A percentile compares a stretch with the other conserved stretches of the same genome.
Evolutionary conservation across 2,329 filamentous ascomycete species (phyloP).

Genomic region (Trichoderma atroviride): DNA sequence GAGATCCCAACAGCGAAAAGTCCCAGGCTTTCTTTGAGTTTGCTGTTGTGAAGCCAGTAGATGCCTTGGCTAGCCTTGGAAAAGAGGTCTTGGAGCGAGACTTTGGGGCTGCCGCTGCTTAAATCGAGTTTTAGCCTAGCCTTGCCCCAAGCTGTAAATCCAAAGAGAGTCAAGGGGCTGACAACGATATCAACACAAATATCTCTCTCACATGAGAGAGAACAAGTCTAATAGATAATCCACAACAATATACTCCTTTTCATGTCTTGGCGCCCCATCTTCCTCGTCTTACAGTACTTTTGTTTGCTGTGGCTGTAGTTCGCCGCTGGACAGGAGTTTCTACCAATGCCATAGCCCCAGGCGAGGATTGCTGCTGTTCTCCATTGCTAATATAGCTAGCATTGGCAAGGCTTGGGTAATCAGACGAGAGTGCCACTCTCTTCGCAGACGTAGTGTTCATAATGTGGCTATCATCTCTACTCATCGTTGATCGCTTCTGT

Average conservation of each 20-base stretch:
- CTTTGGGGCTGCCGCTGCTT: conserved; percentile 35
- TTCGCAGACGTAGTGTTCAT: conserved; percentile 32
- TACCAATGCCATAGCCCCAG: background rate
- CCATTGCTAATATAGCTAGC: conserved; percentile 23
- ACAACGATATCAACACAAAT: no score
- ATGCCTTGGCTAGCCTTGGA: conserved; percentile 51
- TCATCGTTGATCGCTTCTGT: conserved; percentile 30
- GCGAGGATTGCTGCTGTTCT: conserved; percentile 30
- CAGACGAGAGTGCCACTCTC: conserved; percentile 33
- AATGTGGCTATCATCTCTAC: conserved; percentile 28
- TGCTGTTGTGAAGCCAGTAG: conserved; percentile 52
- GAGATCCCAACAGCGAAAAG: conserved; percentile 44
- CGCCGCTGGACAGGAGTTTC: conserved; percentile 19
- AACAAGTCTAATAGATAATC: background rate
- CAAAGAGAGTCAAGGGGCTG: background rate
- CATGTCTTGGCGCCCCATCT: conserved; percentile 24
- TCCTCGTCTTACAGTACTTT: conserved; percentile 10
- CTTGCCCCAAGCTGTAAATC: background rate
- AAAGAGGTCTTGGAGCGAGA: conserved; percentile 47
- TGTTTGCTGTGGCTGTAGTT: conserved; percentile 1
- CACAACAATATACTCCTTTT: background rate
- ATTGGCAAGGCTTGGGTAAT: conserved; percentile 28
- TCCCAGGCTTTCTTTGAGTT: conserved; percentile 53
- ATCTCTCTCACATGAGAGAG: no score
- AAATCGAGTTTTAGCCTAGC: background rate